These are phyloP conservation scores for Aspergillus phoenicis DNA, from an alignment of 2,329 filamentous ascomycete genomes.

Conservation along the genomic window DNA sequence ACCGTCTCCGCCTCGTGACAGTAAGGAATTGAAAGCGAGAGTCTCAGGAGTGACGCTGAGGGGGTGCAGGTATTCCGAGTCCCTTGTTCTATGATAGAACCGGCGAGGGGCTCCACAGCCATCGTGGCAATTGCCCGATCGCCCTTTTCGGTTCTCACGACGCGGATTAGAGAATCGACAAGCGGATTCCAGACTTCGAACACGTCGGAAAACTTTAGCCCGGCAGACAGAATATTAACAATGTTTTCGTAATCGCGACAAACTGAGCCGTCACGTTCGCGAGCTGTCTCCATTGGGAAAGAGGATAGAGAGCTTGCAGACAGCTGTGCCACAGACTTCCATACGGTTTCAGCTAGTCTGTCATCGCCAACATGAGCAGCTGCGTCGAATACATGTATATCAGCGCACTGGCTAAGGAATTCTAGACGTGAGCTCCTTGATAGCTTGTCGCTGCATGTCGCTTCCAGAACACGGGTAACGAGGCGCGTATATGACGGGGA, in stretches of 20 bases:
- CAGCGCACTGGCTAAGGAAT: conserved; percentile 41
- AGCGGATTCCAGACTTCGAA: conserved; percentile 52
- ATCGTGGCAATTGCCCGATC: conserved; percentile 67
- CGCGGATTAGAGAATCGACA: conserved; percentile 59
- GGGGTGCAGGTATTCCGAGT: conserved; percentile 38
- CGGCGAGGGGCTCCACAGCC: conserved; percentile 72
- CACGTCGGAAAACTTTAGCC: conserved; percentile 43
- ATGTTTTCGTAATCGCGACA: conserved; percentile 69
- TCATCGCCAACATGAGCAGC: conserved; percentile 13
- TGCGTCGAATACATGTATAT: conserved; percentile 25
- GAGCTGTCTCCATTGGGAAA: conserved; percentile 42
- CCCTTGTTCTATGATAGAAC: conserved; percentile 45
- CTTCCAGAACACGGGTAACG: conserved; percentile 34
- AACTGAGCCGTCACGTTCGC: conserved; percentile 56
- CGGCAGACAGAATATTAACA: conserved; percentile 66
- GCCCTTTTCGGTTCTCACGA: conserved; percentile 65
- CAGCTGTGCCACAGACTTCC: conserved; percentile 39
- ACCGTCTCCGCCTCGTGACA: conserved; percentile 15
- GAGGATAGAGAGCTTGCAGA: conserved; percentile 45
- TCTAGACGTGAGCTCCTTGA: conserved; percentile 43
- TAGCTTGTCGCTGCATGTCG: conserved; percentile 36
- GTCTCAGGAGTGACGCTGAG: conserved; percentile 34
- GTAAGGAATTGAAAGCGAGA: conserved; percentile 41
- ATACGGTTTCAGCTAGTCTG: conserved; percentile 31
- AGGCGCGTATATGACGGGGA: conserved; percentile 32